These are phyloP conservation scores for Elongisporangium prolatum DNA, from an alignment of 352 stramenopile genomes.

Conservation along the genomic window DNA sequence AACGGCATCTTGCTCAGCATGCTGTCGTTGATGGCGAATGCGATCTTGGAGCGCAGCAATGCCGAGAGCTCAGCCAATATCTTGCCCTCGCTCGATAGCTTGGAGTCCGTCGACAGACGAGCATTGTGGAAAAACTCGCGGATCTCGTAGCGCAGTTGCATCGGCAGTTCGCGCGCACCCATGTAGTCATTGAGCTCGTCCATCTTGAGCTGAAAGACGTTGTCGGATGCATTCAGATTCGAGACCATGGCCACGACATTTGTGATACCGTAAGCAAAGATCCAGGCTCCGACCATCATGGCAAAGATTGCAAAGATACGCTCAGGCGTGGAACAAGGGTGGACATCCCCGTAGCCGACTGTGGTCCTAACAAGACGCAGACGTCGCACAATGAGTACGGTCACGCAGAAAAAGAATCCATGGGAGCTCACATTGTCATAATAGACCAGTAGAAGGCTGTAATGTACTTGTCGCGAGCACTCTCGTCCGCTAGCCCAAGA, in stretches of 20 bases:
- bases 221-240: constrained; percentile 64
- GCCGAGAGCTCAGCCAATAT: constrained; percentile 69
- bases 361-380: constrained; percentile 35
- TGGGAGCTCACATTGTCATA: constrained; percentile 67
- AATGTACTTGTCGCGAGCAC: constrained; percentile 52
- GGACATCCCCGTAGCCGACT: constrained; percentile 68
- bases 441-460: constrained; percentile 71
- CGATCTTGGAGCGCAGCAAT: constrained; percentile 71
- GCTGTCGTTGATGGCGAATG: constrained; percentile 77
- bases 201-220: constrained; percentile 65
- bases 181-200: constrained; percentile 83
- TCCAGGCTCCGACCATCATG: constrained; percentile 72
- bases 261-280: constrained; percentile 81
- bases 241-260: constrained; percentile 66
- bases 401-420: no score
- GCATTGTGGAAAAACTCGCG: constrained; percentile 83
- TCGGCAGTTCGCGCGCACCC: constrained; percentile 62
- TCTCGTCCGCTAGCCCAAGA: constrained; percentile 26
- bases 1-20: constrained; percentile 82
- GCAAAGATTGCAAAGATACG: constrained; percentile 68
- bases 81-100: constrained; percentile 64
- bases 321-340: constrained; percentile 47
- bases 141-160: constrained; percentile 73
- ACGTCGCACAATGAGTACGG: background rate
- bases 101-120: constrained; percentile 62